Base-by-base conservation (phyloP, 1,284 basidiomycete genomes). In the Ganoderma resinaceum region DNA sequence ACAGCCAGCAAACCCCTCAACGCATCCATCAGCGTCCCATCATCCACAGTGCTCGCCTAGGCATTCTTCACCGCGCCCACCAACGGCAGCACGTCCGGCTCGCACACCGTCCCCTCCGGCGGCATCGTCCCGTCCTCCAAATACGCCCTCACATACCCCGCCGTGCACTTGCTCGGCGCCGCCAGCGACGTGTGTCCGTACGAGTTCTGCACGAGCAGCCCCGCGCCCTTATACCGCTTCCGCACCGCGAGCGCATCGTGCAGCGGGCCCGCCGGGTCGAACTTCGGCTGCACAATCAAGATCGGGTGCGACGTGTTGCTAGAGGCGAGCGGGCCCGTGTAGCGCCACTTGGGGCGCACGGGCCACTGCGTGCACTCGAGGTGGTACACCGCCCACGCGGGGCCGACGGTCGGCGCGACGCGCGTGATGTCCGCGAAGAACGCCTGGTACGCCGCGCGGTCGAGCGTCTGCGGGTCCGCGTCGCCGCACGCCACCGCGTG, bases 101-200 rank as follows among this genome's bases (percentile, higher is more conserved):
- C 67, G 57, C 85, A 87, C 8, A 83, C 73, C 3, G 82, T 82
- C 2, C 79, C 83, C 23, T 77, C 76, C n/a, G 75, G 69, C 2
- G 85, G 85, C 3, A 85, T 72, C 2, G 74, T 78, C 1, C 85
- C 85, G 14, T 79, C 70, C 14, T 77, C 67, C 67, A 85, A 83
- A 71, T 87, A 86, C 1, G 76, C 74, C 11, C 79, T 78, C 29
- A 87, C 73, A 67, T 82, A 69, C 60, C 77, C 76, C 33, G 78
- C 76, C 0, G 84, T 85, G 76, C 85, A 86, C 16, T 81, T 62
- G 2, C 84, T 86, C 3, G 82, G 80, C 8, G 78, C 79, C 0
- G 79, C 66, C 18, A 83, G 35, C 6, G 84, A 84, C 70, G 79
- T 80, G 68, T 86, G 85, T 81, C 85, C 53, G 23, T 63, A 37